phyloP scores from a whole-genome alignment of 2,329 filamentous ascomycete genomes.

The Fusarium musae region DNA sequence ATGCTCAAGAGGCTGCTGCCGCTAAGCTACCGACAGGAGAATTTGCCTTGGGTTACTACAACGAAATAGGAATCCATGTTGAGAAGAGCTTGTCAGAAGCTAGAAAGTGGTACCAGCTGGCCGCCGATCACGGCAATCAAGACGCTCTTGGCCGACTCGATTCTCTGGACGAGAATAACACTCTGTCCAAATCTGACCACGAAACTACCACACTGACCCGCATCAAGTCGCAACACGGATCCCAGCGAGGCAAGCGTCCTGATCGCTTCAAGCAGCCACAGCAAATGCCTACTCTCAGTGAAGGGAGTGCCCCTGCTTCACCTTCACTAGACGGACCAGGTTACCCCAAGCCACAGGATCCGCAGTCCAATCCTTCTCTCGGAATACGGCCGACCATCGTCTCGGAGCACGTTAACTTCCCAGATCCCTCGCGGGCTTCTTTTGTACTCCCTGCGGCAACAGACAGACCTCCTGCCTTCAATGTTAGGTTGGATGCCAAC shows the following conservation, averaged over 20 bases:
- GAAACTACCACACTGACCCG: conserved; percentile 89
- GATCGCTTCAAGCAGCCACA: conserved; percentile 66
- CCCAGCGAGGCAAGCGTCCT: conserved; percentile 70
- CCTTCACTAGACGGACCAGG: conserved; percentile 40
- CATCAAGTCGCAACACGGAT: conserved; percentile 85
- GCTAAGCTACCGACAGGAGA: conserved; percentile 88
- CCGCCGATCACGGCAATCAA: conserved; percentile 89
- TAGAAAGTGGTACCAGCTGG: conserved; percentile 88
- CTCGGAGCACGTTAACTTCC: conserved; percentile 56
- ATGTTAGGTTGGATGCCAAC: conserved; percentile 58
- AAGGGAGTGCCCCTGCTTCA: conserved; percentile 51
- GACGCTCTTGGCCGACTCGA: conserved; percentile 87
- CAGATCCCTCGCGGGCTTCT: conserved; percentile 58
- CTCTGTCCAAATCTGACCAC: conserved; percentile 89
- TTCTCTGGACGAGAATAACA: conserved; percentile 83
- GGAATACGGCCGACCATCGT: conserved; percentile 52
- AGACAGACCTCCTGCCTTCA: conserved; percentile 62
- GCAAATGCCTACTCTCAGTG: conserved; percentile 62
- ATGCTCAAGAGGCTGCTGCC: conserved; percentile 86
- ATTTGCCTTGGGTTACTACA: conserved; percentile 97
- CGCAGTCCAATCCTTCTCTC: conserved; percentile 52
- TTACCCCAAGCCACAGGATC: conserved; percentile 31
- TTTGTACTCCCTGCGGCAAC: conserved; percentile 45
- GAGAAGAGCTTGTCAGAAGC: conserved; percentile 86
- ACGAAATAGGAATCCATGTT: conserved; percentile 94